These are phyloP conservation scores for Fusarium sarcochroum DNA, from an alignment of 2,329 filamentous ascomycete species.

Conservation along the genomic window DNA sequence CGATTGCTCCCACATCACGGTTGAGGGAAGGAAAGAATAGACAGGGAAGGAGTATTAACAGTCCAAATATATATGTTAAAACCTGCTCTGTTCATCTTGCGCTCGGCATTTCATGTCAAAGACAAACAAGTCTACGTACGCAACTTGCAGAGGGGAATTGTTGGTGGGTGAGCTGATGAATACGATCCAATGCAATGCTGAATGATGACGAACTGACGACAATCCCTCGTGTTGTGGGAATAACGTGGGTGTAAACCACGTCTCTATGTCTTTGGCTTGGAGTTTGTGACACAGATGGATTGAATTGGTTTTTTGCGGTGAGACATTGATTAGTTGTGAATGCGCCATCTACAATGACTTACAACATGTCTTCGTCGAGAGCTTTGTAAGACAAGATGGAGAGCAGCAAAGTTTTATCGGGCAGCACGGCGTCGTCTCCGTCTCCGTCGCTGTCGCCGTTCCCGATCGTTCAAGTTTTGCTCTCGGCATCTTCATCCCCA, in stretches of 20 bases:
- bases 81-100: neutral
- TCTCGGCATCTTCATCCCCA: neutral
- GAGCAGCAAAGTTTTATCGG: slow-evolving; percentile 10
- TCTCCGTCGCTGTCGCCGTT: slow-evolving; percentile 1
- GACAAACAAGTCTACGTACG: slow-evolving; percentile 28
- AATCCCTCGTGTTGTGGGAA: slow-evolving; percentile 19
- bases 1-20: slow-evolving; percentile 17
- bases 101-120: neutral
- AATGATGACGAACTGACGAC: slow-evolving; percentile 38
- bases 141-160: slow-evolving; percentile 17
- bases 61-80: neutral
- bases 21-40: slow-evolving; percentile 10
- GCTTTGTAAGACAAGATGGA: neutral
- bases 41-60: neutral
- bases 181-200: neutral
- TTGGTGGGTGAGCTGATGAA: slow-evolving; percentile 27
- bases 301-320: neutral
- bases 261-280: neutral
- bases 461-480: neutral
- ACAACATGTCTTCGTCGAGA: neutral
- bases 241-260: slow-evolving; percentile 14
- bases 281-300: neutral
- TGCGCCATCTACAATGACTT: neutral
- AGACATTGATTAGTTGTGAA: neutral
- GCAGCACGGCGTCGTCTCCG: slow-evolving; percentile 17